phyloP scores from a whole-genome alignment of 164 flowering plant genomes.

The Buxus sempervirens region DNA sequence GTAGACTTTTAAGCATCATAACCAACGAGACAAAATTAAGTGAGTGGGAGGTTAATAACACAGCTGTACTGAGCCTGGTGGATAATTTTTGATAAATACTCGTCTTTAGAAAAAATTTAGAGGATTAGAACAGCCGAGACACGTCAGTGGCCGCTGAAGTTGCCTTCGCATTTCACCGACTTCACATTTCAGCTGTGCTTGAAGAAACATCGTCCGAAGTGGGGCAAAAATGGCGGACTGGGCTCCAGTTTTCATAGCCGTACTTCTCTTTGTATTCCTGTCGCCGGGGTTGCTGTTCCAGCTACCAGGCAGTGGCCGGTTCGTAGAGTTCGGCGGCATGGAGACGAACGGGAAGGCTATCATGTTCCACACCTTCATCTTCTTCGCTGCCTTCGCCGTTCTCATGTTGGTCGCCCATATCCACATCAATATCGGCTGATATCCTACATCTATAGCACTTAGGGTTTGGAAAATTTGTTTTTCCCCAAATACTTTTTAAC shows the following conservation, averaged over 20 bases:
- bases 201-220: too few relatives aligned
- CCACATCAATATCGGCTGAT: constrained; percentile 13
- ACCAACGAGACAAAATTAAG: too few relatives aligned
- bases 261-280: constrained; percentile 57
- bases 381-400: constrained; percentile 34
- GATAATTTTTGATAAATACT: too few relatives aligned
- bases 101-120: too few relatives aligned
- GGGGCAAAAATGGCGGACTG: constrained; percentile 52
- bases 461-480: neutral
- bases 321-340: constrained; percentile 55
- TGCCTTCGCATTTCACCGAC: too few relatives aligned
- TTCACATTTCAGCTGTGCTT: too few relatives aligned
- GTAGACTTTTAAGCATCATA: too few relatives aligned
- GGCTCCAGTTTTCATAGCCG: constrained; percentile 65
- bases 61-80: too few relatives aligned
- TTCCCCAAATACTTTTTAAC: too few relatives aligned
- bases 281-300: constrained; percentile 59
- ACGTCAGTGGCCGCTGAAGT: too few relatives aligned
- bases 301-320: constrained; percentile 53
- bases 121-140: too few relatives aligned
- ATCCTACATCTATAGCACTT: neutral
- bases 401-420: constrained; percentile 28
- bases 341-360: constrained; percentile 61
- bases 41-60: too few relatives aligned
- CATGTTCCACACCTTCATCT: constrained; percentile 36